Percentiles rank a stretch among this genome's conserved stretches.
Evolutionary conservation across 768 basidiomycete species (phyloP).

Genomic region (Tephrocybe sp.): DNA sequence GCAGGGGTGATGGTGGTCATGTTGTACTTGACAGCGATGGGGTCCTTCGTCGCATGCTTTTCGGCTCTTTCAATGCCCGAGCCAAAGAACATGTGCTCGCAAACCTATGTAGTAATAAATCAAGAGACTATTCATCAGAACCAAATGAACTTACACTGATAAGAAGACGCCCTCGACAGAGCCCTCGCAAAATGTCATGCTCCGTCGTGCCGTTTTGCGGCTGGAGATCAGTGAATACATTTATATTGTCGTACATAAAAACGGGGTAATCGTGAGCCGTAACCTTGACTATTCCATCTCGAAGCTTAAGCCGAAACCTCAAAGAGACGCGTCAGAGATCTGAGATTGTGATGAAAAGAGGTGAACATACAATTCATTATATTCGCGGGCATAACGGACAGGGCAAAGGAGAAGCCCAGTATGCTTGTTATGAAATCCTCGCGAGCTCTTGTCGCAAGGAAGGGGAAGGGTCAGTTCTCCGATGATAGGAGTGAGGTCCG

Average conservation of each 20-base stretch:
- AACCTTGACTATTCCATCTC: background rate
- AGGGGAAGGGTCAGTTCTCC: background rate
- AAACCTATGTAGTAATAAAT: background rate
- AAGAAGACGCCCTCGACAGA: too few relatives aligned
- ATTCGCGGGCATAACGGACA: background rate
- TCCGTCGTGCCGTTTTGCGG: too few relatives aligned
- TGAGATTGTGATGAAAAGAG: background rate
- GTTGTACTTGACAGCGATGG: too few relatives aligned
- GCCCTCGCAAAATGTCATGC: too few relatives aligned
- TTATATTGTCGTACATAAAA: conserved; percentile 3
- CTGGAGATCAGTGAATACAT: too few relatives aligned
- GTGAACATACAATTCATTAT: background rate
- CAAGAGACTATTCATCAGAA: too few relatives aligned
- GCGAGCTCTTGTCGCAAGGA: background rate
- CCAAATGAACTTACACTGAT: too few relatives aligned
- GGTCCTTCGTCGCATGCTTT: too few relatives aligned
- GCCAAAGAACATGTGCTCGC: too few relatives aligned
- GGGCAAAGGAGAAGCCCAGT: background rate
- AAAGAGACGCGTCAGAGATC: background rate
- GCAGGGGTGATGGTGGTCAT: too few relatives aligned
- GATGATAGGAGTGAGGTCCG: background rate
- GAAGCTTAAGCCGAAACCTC: background rate
- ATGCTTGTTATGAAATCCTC: background rate
- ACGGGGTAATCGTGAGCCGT: background rate
- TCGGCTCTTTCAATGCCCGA: too few relatives aligned